Evolutionary conservation across 2,329 filamentous ascomycete genomes (phyloP), one percentile per base, ranked within the genome.

Genomic region (Pseudocercospora pini-densiflorae): DNA sequence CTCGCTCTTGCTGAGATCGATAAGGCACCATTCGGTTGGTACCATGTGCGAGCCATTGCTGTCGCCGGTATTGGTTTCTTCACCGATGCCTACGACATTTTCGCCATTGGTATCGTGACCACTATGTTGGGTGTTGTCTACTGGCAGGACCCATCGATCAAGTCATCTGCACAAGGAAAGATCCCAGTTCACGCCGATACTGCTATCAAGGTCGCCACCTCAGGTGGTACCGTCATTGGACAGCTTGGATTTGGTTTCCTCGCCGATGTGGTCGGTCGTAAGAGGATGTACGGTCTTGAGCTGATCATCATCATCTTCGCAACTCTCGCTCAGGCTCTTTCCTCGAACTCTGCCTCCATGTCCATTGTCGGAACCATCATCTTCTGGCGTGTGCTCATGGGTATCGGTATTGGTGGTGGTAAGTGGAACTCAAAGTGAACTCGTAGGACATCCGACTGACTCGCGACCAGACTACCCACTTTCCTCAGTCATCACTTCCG

Each of bases 1-100:
- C 87, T 92, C 33, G 92, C 92, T 49, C 89, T 95, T 61, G 90
- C 91, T 43, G 90, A 94, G 79, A 90, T 94, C 72, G 92, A 94
- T 82, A 90, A 90, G 81, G 91, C 91, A 9, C 89, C 89, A 3
- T 94, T 94, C 68, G 90, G 92, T 75, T 94, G 92, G 91, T 92
- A 93, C 77, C 92, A 95, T 76, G 87, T 94, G 65, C 87, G 92
- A 47, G 90, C 92, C 65, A 87, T 92, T 62, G 81, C 92, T 8
- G 92, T 94, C 24, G 92, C 92, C 31, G 92, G 92, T 73, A 90
- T 94, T 68, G 92, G 92, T 72, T 95, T 96, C 87, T 95, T 95
- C 80, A 94, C 92, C 16, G 92, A 94, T 77, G 91, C 91, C 12
- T 94, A 94, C 80, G 77, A 78, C 64, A 92, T 93, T 81, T 95